phyloP scores from a whole-genome alignment of 495 filamentous ascomycete species.

The Friedmanniomyces endolithicus region DNA sequence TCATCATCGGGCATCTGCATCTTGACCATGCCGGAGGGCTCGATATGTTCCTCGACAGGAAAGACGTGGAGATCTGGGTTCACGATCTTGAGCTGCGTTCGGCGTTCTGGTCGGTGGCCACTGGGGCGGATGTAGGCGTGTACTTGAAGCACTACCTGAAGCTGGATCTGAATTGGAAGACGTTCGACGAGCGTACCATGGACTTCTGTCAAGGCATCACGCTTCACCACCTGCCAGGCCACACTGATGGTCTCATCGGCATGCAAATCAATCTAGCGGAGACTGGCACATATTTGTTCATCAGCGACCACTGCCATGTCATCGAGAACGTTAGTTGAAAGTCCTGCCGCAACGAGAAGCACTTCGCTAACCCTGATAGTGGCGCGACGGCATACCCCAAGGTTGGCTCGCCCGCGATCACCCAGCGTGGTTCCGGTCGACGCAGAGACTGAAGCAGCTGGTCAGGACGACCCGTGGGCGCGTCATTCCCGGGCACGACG shows the following conservation, averaged over 20 bases:
- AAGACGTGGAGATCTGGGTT: slow-evolving; percentile 40
- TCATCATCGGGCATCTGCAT: slow-evolving; percentile 44
- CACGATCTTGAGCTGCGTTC: slow-evolving; percentile 41
- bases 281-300: slow-evolving; percentile 31
- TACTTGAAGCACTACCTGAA: slow-evolving; percentile 34
- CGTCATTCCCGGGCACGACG: slow-evolving; percentile 31
- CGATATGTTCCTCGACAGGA: slow-evolving; percentile 27
- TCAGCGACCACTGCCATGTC: slow-evolving; percentile 30
- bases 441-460: slow-evolving; percentile 27
- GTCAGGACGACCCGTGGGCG: slow-evolving; percentile 24
- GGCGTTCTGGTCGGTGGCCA: slow-evolving; percentile 37
- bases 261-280: slow-evolving; percentile 31
- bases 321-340: slow-evolving; percentile 24
- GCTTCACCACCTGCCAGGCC: slow-evolving; percentile 30
- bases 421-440: slow-evolving; percentile 28
- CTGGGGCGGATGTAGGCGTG: slow-evolving; percentile 34
- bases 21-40: slow-evolving; percentile 40
- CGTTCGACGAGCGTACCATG: slow-evolving; percentile 30
- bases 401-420: slow-evolving; percentile 24
- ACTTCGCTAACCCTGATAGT: slow-evolving; percentile 3
- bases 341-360: background rate
- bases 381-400: slow-evolving; percentile 18
- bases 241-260: slow-evolving; percentile 24
- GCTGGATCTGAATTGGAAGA: slow-evolving; percentile 21
- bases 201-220: slow-evolving; percentile 32